Conservation (phyloP, 2,329 filamentous ascomycete species). For the Aspergillus tubingensis region DNA sequence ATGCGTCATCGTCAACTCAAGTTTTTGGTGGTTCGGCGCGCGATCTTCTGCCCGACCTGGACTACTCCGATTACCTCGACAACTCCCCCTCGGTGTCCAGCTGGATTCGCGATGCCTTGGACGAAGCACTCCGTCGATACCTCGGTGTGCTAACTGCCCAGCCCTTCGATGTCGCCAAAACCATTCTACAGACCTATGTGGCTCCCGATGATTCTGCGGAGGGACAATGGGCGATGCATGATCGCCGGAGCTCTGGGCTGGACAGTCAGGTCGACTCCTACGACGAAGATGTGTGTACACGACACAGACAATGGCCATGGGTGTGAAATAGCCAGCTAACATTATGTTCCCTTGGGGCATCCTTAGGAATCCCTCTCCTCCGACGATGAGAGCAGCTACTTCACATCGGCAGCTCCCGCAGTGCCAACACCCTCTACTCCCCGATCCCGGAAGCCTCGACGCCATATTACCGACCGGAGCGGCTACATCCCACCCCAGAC, state of each 20-base stretch:
- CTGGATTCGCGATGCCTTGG: slow-evolving; percentile 73
- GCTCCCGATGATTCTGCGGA: slow-evolving; percentile 41
- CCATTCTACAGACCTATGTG: slow-evolving; percentile 75
- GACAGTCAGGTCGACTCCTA: slow-evolving; percentile 31
- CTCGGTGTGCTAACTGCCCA: slow-evolving; percentile 84
- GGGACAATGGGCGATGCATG: slow-evolving; percentile 31
- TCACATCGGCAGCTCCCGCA: slow-evolving; percentile 63
- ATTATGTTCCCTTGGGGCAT: not conserved
- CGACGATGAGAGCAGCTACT: slow-evolving; percentile 82
- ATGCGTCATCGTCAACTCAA: slow-evolving; percentile 46
- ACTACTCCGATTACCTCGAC: slow-evolving; percentile 88
- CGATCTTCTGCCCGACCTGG: slow-evolving; percentile 84
- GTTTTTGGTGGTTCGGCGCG: slow-evolving; percentile 67
- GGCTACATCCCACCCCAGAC: slow-evolving; percentile 47
- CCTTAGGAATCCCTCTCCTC: slow-evolving; percentile 48
- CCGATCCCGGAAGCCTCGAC: slow-evolving; percentile 39
- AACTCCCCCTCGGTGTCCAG: slow-evolving; percentile 73
- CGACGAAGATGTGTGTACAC: slow-evolving; percentile 37
- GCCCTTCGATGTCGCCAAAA: slow-evolving; percentile 97
- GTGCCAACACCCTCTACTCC: slow-evolving; percentile 46
- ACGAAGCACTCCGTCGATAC: slow-evolving; percentile 91
- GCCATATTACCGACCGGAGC: slow-evolving; percentile 49
- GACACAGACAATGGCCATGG: not conserved
- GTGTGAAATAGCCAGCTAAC: not conserved
- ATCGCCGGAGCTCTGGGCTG: slow-evolving; percentile 30